Evolutionary conservation across 2,329 filamentous ascomycete genomes (phyloP).

Genomic region (Fusarium praegraminearum): DNA sequence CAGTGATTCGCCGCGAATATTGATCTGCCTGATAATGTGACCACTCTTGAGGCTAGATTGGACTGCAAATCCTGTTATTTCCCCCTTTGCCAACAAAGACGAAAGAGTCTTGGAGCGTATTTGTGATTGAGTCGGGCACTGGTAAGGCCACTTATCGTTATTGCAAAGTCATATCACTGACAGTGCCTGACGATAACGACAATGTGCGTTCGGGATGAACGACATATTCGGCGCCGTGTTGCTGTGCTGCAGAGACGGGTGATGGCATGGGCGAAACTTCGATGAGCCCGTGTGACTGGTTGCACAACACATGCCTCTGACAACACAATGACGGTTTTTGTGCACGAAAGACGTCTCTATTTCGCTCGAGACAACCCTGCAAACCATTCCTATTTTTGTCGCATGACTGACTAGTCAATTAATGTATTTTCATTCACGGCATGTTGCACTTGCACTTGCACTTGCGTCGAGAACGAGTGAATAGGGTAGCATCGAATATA

Average conservation of each 20-base stretch:
- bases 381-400: not conserved
- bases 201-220: not conserved
- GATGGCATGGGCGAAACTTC: conserved; percentile 39
- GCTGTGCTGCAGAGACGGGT: conserved; percentile 33
- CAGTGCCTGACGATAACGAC: not conserved
- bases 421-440: not conserved
- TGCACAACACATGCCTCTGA: conserved; percentile 7
- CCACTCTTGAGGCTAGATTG: conserved; percentile 10
- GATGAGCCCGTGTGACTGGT: conserved; percentile 35
- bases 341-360: not conserved
- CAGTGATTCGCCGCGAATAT: not conserved
- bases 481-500: not conserved
- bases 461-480: not conserved
- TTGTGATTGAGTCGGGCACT: not conserved
- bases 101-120: not conserved
- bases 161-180: not conserved
- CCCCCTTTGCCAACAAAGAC: not conserved
- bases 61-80: not conserved
- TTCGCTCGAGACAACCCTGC: not conserved
- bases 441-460: conserved; percentile 6
- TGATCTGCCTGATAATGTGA: not conserved
- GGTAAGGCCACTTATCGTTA: not conserved
- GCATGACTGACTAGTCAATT: not conserved
- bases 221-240: conserved; percentile 3
- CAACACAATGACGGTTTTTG: conserved; percentile 16